Evolutionary conservation across 2,329 filamentous ascomycete genomes (phyloP).

Genomic region (Fonsecaea pugnacius): DNA sequence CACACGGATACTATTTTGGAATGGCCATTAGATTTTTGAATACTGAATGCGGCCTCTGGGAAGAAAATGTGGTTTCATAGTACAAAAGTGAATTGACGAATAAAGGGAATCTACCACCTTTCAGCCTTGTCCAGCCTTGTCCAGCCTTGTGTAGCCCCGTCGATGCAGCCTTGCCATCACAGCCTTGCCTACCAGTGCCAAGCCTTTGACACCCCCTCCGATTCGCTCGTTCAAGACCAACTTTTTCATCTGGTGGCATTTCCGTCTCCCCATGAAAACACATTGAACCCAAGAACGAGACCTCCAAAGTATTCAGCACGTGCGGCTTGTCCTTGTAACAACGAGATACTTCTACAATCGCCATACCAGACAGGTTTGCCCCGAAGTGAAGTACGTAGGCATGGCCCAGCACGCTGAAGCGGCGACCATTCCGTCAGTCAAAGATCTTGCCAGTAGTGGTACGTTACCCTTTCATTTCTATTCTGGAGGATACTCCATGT

Average conservation of each 20-base stretch:
- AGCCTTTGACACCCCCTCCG: neutral
- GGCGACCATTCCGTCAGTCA: conserved; percentile 33
- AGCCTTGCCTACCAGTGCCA: neutral
- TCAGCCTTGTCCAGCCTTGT: neutral
- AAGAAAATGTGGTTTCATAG: neutral
- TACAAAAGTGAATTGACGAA: neutral
- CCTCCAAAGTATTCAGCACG: neutral
- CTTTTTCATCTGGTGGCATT: neutral
- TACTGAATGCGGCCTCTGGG: neutral
- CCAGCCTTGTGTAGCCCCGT: neutral
- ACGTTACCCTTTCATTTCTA: conserved; percentile 15
- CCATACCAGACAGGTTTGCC: neutral
- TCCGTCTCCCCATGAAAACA: neutral
- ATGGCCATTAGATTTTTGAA: neutral
- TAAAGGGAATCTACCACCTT: neutral
- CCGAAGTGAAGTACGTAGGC: neutral
- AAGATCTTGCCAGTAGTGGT: conserved; percentile 38
- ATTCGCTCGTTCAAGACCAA: neutral
- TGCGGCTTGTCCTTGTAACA: neutral
- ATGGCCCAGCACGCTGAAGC: conserved; percentile 24
- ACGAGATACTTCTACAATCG: neutral
- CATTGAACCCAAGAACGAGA: neutral
- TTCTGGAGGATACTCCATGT: neutral
- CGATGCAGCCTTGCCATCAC: neutral
- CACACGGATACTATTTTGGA: neutral